A percentile compares a stretch with the other conserved stretches of the same genome.
phyloP scores from a whole-genome alignment of 768 basidiomycete species.

The Sporobolomyces phaffii region DNA sequence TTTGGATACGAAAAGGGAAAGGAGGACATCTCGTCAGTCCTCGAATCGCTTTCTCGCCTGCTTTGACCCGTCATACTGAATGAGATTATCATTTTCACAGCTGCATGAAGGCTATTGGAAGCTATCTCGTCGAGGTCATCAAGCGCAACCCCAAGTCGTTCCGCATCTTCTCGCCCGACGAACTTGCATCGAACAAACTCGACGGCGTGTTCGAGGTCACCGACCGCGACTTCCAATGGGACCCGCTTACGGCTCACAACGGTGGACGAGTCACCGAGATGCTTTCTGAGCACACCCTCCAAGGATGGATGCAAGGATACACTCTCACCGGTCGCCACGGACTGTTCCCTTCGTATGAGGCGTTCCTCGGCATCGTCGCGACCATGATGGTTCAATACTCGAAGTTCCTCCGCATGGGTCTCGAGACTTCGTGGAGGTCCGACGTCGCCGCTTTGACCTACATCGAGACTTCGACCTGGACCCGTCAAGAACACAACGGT shows the following conservation, averaged over 20 bases:
- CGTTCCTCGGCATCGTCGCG: constrained; percentile 80
- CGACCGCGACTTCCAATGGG: constrained; percentile 71
- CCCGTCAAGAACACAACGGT: constrained; percentile 56
- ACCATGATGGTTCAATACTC: constrained; percentile 54
- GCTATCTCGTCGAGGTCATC: constrained; percentile 48
- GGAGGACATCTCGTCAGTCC: constrained; percentile 47
- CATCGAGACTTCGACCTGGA: constrained; percentile 62
- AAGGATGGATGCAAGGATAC: constrained; percentile 84
- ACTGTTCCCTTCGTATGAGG: constrained; percentile 84
- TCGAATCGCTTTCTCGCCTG: constrained; percentile 48
- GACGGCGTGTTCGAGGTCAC: constrained; percentile 63
- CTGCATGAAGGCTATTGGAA: constrained; percentile 45
- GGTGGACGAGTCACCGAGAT: constrained; percentile 84
- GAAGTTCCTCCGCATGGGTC: constrained; percentile 79
- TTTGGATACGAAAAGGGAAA: constrained; percentile 57
- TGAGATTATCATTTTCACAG: not conserved
- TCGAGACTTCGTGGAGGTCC: constrained; percentile 59
- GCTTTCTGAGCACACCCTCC: constrained; percentile 71
- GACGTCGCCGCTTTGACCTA: constrained; percentile 71
- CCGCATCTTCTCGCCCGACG: constrained; percentile 84
- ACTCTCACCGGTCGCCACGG: constrained; percentile 71
- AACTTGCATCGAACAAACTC: constrained; percentile 49
- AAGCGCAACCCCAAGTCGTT: constrained; percentile 64
- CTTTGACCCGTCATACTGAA: not conserved
- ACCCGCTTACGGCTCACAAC: constrained; percentile 54